Evolutionary conservation across 1,284 basidiomycete genomes (phyloP).

Genomic region (Ganoderma sinense): DNA sequence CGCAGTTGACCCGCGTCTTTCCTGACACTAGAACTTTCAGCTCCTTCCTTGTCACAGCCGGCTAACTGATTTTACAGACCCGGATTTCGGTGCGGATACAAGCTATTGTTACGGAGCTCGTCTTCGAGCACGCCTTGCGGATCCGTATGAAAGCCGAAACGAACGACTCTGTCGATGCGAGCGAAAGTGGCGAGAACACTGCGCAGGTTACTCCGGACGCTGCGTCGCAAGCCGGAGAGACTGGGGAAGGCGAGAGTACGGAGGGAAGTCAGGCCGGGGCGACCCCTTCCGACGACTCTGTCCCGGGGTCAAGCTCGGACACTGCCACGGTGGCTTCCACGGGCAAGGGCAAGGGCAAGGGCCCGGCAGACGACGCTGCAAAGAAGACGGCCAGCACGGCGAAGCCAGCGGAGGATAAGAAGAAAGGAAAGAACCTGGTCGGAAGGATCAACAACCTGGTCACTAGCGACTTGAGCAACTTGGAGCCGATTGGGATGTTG

Average conservation of each 20-base stretch:
- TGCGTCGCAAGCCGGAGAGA: slow-evolving; percentile 27
- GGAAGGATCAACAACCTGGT: slow-evolving; percentile 53
- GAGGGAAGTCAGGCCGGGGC: slow-evolving; percentile 15
- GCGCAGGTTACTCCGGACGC: slow-evolving; percentile 37
- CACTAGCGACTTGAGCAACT: slow-evolving; percentile 21
- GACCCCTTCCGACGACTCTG: slow-evolving; percentile 15
- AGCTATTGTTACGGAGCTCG: slow-evolving; percentile 61
- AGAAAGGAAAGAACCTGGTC: slow-evolving; percentile 49
- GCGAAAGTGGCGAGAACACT: slow-evolving; percentile 22
- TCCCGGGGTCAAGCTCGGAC: slow-evolving; percentile 11
- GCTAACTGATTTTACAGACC: slow-evolving; percentile 46
- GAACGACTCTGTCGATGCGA: background rate
- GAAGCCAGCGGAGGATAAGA: slow-evolving; percentile 11
- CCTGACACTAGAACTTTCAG: too few species aligned
- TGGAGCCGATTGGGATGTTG: slow-evolving; percentile 11
- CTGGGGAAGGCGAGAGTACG: background rate
- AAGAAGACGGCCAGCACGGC: slow-evolving; percentile 14
- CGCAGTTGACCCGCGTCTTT: too few species aligned
- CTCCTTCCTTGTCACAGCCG: slow-evolving; percentile 22
- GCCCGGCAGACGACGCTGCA: slow-evolving; percentile 19
- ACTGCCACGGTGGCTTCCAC: slow-evolving; percentile 3
- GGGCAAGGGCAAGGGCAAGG: slow-evolving; percentile 28
- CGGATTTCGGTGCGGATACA: slow-evolving; percentile 50
- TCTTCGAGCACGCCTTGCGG: slow-evolving; percentile 65
- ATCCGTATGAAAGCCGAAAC: slow-evolving; percentile 55